A percentile compares a stretch with the other conserved stretches of the same genome.
These are phyloP conservation scores for Phanerochaete sordida DNA, from an alignment of 768 basidiomycete species.

Conservation along the genomic window DNA sequence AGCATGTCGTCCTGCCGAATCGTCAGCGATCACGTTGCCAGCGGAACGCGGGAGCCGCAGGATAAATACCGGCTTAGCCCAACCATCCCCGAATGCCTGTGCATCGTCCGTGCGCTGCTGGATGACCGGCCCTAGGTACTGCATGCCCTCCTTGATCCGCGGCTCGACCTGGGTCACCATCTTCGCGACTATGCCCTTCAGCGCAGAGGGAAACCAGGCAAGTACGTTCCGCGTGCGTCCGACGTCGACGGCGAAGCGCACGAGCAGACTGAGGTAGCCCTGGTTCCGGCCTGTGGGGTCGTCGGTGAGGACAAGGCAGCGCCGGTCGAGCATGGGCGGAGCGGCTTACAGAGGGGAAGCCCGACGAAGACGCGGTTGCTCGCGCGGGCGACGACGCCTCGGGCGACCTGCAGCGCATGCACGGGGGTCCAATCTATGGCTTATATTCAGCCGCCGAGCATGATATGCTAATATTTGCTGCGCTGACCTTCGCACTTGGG, in stretches of 20 bases:
- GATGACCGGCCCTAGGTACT: constrained; percentile 10
- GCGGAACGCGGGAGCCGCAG: too few relatives aligned
- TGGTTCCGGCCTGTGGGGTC: constrained; percentile 41
- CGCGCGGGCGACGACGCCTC: constrained; percentile 34
- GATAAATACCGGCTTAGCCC: constrained; percentile 9
- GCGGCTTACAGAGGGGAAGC: constrained; percentile 36
- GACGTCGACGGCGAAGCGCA: constrained; percentile 29
- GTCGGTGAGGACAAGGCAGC: too few relatives aligned
- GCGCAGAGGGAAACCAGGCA: constrained; percentile 27
- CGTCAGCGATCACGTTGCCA: too few relatives aligned
- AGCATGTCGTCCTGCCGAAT: constrained; percentile 17
- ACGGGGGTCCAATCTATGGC: constrained; percentile 4
- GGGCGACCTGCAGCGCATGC: constrained; percentile 12
- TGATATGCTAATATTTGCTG: not conserved
- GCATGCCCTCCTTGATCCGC: not conserved
- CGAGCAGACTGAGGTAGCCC: constrained; percentile 32
- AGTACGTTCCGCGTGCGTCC: constrained; percentile 18
- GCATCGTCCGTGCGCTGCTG: constrained; percentile 9
- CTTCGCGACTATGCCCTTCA: constrained; percentile 23
- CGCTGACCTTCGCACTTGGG: constrained; percentile 1
- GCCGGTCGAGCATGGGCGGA: not conserved
- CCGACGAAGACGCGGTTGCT: constrained; percentile 49
- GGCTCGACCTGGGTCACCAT: not conserved
- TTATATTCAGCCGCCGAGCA: not conserved
- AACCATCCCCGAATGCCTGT: constrained; percentile 7